Evolutionary conservation across 1,284 basidiomycete genomes (phyloP).

Genomic region (Coniferiporia sulphurascens): DNA sequence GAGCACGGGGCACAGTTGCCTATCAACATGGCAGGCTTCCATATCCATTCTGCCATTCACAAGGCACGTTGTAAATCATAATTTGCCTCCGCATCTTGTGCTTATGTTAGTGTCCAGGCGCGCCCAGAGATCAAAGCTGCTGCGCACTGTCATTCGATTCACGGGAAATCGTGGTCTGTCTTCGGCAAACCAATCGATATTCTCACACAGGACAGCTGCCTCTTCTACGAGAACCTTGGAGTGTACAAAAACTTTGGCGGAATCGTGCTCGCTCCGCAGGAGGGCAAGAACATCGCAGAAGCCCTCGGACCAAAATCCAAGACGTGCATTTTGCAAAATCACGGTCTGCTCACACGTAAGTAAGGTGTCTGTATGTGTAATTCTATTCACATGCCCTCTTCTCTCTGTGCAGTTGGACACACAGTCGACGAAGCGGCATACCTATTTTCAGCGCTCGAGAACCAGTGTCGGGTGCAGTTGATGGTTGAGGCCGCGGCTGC

Average conservation of each 20-base stretch:
- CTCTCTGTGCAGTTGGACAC: conserved; percentile 14
- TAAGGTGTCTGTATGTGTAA: background rate
- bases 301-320: conserved; percentile 26
- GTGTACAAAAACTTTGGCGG: conserved; percentile 28
- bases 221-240: conserved; percentile 20
- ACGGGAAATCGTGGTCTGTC: conserved; percentile 36
- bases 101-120: conserved; percentile 19
- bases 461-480: conserved; percentile 31
- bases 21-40: conserved; percentile 31
- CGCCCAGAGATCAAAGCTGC: conserved; percentile 39
- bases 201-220: conserved; percentile 19
- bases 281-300: conserved; percentile 34
- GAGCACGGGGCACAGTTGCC: conserved; percentile 23
- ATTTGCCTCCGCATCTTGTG: background rate
- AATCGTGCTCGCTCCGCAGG: conserved; percentile 35
- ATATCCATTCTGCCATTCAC: conserved; percentile 36
- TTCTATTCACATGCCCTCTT: background rate
- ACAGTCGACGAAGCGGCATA: conserved; percentile 31
- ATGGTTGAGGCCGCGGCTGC: conserved; percentile 32
- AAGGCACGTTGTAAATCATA: conserved; percentile 1
- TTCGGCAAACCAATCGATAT: conserved; percentile 35
- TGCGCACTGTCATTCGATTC: conserved; percentile 37
- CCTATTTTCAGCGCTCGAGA: conserved; percentile 30
- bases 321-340: conserved; percentile 18
- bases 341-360: conserved; percentile 12